Evolutionary conservation across 2,329 filamentous ascomycete genomes (phyloP), one percentile per base, ranked within the genome.

Genomic region (Fusarium falciforme): DNA sequence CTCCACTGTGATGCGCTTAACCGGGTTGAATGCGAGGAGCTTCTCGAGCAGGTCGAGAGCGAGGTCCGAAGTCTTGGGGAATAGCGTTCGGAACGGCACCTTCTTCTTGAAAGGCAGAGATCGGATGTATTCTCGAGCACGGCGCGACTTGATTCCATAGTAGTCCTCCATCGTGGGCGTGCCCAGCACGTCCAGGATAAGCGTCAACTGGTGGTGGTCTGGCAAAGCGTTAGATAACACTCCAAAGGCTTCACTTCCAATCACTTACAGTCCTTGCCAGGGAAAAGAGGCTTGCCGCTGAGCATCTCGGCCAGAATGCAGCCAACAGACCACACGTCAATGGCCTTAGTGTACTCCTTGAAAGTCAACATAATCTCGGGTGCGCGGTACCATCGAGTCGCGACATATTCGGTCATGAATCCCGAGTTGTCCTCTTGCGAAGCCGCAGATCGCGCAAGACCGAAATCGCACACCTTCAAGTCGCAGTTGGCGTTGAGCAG

Each of bases 401-500:
- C 96, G 66, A 99, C 96, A 83, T 99, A 99, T 97, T 99, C 96
- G 17, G 96, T 99, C 96, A 99, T 99, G 90, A 99, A 99, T 25
- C 96, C 96, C n/a, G 96, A 98, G 86, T 99, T 99, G 84, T 99
- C 96, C 81, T 99, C 96, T 77, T 97, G 97, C 11, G 96, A 98
- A 10, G 96, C 96, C 14, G 96, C 96, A 11, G 96, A 98, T 80
- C 95, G 92, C 58, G 96, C 96, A 66, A 99, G 91, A 81, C 96
- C 96, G 80, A 99, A 99, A 84, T 99, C 96, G 85, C 96, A 99
- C 77, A 99, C 96, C 86, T 99, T 99, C 77, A 99, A 89, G 85
- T 99, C 96, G 85, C 96, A 99, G 85, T 99, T 99, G 80, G 96
- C 96, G 82, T 99, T 99, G 72, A 99, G 89, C 29, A 99, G 92